A percentile compares a stretch with the other conserved stretches of the same genome.
Conservation (phyloP, 148 eudicot genomes). For the Rhododendron henanense region DNA sequence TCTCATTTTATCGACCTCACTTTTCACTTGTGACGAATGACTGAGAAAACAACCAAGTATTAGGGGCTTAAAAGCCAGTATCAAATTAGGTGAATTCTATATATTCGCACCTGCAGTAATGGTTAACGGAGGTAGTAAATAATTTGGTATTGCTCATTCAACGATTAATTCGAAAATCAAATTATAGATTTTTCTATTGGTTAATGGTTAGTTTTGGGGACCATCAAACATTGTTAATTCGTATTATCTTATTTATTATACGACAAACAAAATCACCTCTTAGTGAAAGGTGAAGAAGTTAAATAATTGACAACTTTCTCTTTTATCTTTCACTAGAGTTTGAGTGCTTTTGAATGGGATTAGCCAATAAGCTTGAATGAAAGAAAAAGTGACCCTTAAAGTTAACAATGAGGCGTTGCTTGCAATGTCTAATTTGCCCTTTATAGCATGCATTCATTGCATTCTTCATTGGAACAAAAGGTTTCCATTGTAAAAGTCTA, state of each 20-base stretch:
- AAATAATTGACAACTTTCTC: slow-evolving; percentile 5
- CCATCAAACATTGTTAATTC: neutral
- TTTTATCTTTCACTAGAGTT: slow-evolving; percentile 18
- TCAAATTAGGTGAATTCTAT: neutral
- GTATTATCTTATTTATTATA: neutral
- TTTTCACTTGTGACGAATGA: neutral
- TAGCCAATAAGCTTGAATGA: slow-evolving; percentile 4
- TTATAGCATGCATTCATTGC: neutral
- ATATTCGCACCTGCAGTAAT: neutral
- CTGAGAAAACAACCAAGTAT: neutral
- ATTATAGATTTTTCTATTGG: neutral
- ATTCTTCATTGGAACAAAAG: neutral
- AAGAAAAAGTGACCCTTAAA: neutral
- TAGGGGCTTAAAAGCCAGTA: neutral
- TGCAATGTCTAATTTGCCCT: neutral
- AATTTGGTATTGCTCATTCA: neutral
- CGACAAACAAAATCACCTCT: neutral
- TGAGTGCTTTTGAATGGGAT: neutral
- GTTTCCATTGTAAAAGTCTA: neutral
- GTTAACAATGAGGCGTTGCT: neutral
- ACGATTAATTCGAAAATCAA: neutral
- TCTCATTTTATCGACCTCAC: neutral
- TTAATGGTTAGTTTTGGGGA: neutral
- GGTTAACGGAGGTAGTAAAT: neutral
- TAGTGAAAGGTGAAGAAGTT: slow-evolving; percentile 11